Conservation (phyloP, 129 eudicot genomes). For the Arctium lappa region DNA sequence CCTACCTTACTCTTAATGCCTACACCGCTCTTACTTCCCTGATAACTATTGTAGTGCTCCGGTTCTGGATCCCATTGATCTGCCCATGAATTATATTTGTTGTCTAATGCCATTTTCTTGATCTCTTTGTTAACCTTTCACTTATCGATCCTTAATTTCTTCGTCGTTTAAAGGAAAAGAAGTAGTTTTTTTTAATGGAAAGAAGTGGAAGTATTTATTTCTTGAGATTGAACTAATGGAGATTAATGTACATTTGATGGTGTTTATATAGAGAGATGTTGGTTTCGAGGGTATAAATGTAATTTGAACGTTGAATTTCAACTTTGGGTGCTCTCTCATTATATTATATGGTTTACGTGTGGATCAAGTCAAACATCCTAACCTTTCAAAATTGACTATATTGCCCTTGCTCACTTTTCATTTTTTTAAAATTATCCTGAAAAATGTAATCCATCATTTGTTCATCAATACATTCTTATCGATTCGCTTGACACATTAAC, state of each 20-base stretch:
- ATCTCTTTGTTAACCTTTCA: not conserved
- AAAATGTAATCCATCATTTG: too few relatives aligned
- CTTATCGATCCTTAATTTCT: not conserved
- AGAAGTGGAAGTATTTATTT: not conserved
- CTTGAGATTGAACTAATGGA: not conserved
- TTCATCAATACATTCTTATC: too few relatives aligned
- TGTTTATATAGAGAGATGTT: constrained; percentile 12
- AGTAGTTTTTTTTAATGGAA: not conserved
- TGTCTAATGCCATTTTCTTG: constrained; percentile 17
- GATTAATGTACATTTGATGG: not conserved
- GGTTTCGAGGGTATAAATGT: constrained; percentile 3
- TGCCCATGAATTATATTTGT: constrained; percentile 28
- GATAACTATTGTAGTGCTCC: constrained; percentile 14
- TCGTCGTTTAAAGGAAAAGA: not conserved
- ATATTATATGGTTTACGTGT: not conserved
- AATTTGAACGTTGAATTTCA: constrained; percentile 11
- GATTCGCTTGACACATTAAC: too few relatives aligned
- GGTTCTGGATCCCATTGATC: constrained; percentile 35
- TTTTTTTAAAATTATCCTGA: too few relatives aligned
- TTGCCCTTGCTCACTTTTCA: not conserved
- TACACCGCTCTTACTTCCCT: not conserved
- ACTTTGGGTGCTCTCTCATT: not conserved
- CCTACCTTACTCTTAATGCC: constrained; percentile 17
- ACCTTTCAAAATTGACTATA: not conserved
- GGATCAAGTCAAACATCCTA: not conserved